phyloP scores from a whole-genome alignment of 352 stramenopile genomes.

The Thalassiosira livingstoniorum region DNA sequence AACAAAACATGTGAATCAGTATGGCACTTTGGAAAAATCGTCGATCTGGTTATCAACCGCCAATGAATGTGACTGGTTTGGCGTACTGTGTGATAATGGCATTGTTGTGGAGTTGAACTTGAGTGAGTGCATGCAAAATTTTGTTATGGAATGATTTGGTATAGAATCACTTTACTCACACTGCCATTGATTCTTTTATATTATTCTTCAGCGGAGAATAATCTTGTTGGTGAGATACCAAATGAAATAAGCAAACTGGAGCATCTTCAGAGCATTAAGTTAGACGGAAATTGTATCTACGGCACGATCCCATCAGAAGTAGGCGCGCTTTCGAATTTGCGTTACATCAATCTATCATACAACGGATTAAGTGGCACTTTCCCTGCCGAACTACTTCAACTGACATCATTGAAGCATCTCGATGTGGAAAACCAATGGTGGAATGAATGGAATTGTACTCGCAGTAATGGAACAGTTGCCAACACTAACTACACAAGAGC shows the following conservation, averaged over 20 bases:
- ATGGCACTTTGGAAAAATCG: background rate
- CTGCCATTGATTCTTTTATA: background rate
- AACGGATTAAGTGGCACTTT: background rate
- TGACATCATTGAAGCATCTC: background rate
- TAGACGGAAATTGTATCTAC: slow-evolving; percentile 5
- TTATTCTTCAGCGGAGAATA: background rate
- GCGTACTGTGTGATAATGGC: slow-evolving; percentile 5
- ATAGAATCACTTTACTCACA: background rate
- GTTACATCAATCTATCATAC: background rate
- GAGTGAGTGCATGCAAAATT: background rate
- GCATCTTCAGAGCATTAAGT: background rate
- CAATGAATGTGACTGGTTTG: slow-evolving; percentile 19
- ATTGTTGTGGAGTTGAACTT: background rate
- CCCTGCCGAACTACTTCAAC: background rate
- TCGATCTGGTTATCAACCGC: slow-evolving; percentile 3
- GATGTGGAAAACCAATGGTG: background rate
- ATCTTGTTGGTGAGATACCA: slow-evolving; percentile 1
- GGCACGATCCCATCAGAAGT: slow-evolving; percentile 9
- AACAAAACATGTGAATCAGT: background rate
- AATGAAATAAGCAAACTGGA: background rate
- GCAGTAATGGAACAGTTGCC: background rate
- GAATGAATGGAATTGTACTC: background rate
- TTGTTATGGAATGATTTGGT: background rate
- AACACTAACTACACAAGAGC: background rate
- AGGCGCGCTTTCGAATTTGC: background rate